A percentile compares a stretch with the other conserved stretches of the same genome.
These are phyloP conservation scores for Geotrichum phurueaensis DNA, from an alignment of 1,139 yeast genomes.

Conservation along the genomic window DNA sequence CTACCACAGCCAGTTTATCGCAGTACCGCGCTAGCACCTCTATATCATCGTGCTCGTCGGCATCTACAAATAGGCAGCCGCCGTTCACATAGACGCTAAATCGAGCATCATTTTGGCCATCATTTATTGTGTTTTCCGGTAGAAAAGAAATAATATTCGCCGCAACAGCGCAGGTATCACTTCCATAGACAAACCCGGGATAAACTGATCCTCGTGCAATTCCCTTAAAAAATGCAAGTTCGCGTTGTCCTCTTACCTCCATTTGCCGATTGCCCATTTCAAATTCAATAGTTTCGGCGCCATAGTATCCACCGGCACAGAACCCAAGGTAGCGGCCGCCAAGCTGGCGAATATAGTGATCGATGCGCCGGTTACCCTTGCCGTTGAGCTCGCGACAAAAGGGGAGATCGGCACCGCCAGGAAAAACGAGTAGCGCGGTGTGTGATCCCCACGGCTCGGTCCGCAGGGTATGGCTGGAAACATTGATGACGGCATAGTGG, in stretches of 20 bases:
- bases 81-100: constrained; percentile 66
- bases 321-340: constrained; percentile 86
- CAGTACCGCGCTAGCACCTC: constrained; percentile 65
- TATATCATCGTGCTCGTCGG: constrained; percentile 47
- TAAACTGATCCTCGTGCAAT: constrained; percentile 74
- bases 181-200: constrained; percentile 70
- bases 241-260: constrained; percentile 84
- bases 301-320: constrained; percentile 96
- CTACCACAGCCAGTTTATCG: constrained; percentile 43
- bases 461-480: constrained; percentile 55
- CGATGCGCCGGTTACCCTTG: constrained; percentile 53
- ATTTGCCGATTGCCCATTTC: constrained; percentile 61
- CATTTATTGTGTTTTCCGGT: constrained; percentile 31
- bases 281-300: constrained; percentile 68
- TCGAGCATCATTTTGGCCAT: constrained; percentile 6
- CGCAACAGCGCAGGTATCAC: constrained; percentile 70
- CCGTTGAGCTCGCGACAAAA: constrained; percentile 69
- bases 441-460: constrained; percentile 86
- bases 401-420: constrained; percentile 96
- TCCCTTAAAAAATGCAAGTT: constrained; percentile 76
- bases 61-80: constrained; percentile 79
- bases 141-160: constrained; percentile 36
- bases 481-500: constrained; percentile 75
- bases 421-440: constrained; percentile 75
- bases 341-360: constrained; percentile 51